Percentiles rank a stretch among this genome's conserved stretches.
These are phyloP conservation scores for Marvania coccoides DNA, from an alignment of 139 green algal species.

Conservation along the genomic window DNA sequence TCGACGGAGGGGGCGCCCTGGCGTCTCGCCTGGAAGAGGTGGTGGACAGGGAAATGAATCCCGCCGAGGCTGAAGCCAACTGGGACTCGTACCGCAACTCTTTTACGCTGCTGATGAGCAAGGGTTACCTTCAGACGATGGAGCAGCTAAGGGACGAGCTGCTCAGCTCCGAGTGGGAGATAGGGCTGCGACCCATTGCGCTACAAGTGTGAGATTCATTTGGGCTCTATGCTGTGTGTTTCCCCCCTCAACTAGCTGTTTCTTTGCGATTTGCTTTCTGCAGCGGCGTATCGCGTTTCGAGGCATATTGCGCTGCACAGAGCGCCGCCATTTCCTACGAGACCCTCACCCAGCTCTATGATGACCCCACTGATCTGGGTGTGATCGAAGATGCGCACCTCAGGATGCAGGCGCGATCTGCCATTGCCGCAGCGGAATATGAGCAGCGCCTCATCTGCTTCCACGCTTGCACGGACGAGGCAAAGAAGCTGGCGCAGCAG, in stretches of 20 bases:
- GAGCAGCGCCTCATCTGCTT: conserved; percentile 1
- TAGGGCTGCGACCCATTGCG: conserved; percentile 9
- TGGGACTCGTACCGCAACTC: conserved; percentile 14
- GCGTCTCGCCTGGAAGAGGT: background rate
- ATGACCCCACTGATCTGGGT: conserved; percentile 17
- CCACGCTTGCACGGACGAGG: conserved; percentile 7
- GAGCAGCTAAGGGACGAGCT: conserved; percentile 11
- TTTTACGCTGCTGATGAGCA: conserved; percentile 18
- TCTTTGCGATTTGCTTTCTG: background rate
- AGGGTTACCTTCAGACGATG: conserved; percentile 20
- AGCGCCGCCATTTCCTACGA: conserved; percentile 4
- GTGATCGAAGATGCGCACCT: conserved; percentile 11
- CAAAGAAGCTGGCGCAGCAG: conserved; percentile 17
- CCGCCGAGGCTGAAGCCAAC: background rate
- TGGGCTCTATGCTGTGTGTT: no score
- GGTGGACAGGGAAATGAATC: background rate
- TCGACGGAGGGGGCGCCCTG: background rate
- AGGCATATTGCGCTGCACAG: conserved; percentile 8
- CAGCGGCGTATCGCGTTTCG: conserved; percentile 17
- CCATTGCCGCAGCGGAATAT: conserved; percentile 7
- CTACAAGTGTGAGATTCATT: conserved; percentile 1
- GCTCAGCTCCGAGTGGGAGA: conserved; percentile 19
- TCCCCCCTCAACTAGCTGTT: background rate
- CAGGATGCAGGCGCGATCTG: conserved; percentile 10
- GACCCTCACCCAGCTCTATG: conserved; percentile 15